These are phyloP conservation scores for Gossypium trilobum DNA, from an alignment of 441 rosid genomes.

Conservation along the genomic window DNA sequence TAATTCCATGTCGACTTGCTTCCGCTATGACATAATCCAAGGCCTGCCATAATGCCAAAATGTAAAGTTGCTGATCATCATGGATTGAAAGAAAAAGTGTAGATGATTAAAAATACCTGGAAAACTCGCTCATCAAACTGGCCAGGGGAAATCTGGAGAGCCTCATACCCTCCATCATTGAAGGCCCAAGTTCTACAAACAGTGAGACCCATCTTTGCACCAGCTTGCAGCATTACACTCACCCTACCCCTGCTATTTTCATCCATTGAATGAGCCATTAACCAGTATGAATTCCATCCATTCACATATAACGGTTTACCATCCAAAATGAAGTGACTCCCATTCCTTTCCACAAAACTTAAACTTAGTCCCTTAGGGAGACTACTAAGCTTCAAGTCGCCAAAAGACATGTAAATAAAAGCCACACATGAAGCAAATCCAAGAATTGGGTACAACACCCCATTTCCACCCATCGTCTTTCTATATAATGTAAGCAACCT, in stretches of 20 bases:
- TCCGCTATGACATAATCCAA: constrained; percentile 84
- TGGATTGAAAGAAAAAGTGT: background rate
- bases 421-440: constrained; percentile 71
- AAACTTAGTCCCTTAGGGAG: constrained; percentile 27
- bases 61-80: constrained; percentile 1
- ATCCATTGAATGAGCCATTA: constrained; percentile 78
- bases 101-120: constrained; percentile 37
- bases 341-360: constrained; percentile 60
- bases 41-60: constrained; percentile 38
- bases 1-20: constrained; percentile 55
- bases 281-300: constrained; percentile 97
- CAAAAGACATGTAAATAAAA: constrained; percentile 67
- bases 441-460: constrained; percentile 52
- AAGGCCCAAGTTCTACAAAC: constrained; percentile 95
- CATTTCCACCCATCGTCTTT: constrained; percentile 47
- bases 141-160: constrained; percentile 87
- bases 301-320: constrained; percentile 55
- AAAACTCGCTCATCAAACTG: constrained; percentile 75
- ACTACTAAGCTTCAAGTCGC: constrained; percentile 37
- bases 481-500: constrained; percentile 6
- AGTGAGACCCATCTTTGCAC: constrained; percentile 88
- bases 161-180: constrained; percentile 78
- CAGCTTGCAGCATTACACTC: constrained; percentile 63
- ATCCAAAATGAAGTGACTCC: constrained; percentile 58
- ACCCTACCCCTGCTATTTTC: constrained; percentile 54